A percentile compares a stretch with the other conserved stretches of the same genome.
phyloP scores from a whole-genome alignment of 768 basidiomycete species.

The Panaeolus papilionaceus region DNA sequence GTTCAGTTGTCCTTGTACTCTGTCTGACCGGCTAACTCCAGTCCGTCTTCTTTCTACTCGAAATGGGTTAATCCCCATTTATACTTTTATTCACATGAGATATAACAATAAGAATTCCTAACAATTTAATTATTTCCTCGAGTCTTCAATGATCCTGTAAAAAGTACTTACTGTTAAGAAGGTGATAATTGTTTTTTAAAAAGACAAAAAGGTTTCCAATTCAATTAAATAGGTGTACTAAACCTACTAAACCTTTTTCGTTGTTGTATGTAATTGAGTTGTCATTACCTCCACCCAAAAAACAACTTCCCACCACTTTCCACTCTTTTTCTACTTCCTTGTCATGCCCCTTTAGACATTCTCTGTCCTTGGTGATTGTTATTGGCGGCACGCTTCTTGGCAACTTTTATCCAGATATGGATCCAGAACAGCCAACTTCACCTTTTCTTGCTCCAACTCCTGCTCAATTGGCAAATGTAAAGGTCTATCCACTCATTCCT shows the following conservation, averaged over 20 bases:
- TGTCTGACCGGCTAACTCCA: slow-evolving; percentile 26
- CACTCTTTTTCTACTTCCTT: background rate
- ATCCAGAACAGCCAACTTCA: slow-evolving; percentile 48
- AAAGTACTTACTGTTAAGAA: too few relatives aligned
- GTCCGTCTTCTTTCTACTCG: slow-evolving; percentile 28
- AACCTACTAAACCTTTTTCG: background rate
- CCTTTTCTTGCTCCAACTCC: slow-evolving; percentile 58
- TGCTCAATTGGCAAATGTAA: slow-evolving; percentile 64
- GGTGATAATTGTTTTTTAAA: slow-evolving; percentile 1
- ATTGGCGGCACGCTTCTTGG: slow-evolving; percentile 21
- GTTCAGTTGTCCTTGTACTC: slow-evolving; percentile 10
- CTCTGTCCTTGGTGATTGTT: slow-evolving; percentile 20
- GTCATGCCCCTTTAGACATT: background rate
- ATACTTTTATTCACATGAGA: background rate
- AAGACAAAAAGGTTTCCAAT: slow-evolving; percentile 27
- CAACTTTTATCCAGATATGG: slow-evolving; percentile 36
- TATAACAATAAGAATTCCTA: slow-evolving; percentile 1
- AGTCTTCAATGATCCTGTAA: background rate
- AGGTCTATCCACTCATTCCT: slow-evolving; percentile 84
- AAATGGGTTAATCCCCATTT: slow-evolving; percentile 28
- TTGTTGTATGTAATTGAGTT: background rate
- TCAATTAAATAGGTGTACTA: background rate
- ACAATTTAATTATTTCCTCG: background rate
- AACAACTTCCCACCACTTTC: slow-evolving; percentile 1
- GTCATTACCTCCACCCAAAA: background rate